Percentiles rank a stretch among this genome's conserved stretches.
phyloP scores from a whole-genome alignment of 768 basidiomycete species.

The Pisolithus tinctorius region DNA sequence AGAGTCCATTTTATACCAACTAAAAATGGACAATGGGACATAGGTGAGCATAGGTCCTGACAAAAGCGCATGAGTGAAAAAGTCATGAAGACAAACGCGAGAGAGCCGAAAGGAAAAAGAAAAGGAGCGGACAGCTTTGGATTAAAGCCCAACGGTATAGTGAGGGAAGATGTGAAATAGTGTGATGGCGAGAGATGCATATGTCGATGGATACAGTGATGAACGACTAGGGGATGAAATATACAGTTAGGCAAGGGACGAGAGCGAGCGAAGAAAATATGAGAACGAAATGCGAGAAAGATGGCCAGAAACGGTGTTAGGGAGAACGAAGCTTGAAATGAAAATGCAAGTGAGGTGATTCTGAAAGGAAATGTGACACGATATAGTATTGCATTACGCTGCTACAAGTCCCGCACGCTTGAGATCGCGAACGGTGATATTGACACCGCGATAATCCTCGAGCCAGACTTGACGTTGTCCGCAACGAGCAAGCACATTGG shows the following conservation, averaged over 20 bases:
- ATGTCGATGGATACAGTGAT: conserved; percentile 24
- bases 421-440: conserved; percentile 54
- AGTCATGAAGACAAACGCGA: too few relatives aligned
- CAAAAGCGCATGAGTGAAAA: too few relatives aligned
- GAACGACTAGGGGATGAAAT: conserved; percentile 17
- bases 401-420: conserved; percentile 16
- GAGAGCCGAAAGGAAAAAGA: background rate
- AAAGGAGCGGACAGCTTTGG: background rate
- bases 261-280: background rate
- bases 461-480: conserved; percentile 51
- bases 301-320: background rate
- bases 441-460: conserved; percentile 54
- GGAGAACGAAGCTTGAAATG: background rate
- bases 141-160: too few relatives aligned
- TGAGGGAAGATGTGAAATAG: conserved; percentile 31
- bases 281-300: background rate
- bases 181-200: conserved; percentile 22
- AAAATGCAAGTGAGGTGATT: background rate
- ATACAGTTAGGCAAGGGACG: conserved; percentile 19
- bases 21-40: too few relatives aligned
- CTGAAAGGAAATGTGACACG: background rate
- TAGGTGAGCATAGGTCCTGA: too few relatives aligned
- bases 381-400: too few relatives aligned
- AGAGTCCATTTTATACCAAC: too few relatives aligned
- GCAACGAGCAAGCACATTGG: conserved; percentile 43